Evolutionary conservation across 2,329 filamentous ascomycete genomes (phyloP).

Genomic region (Thelonectria olida): DNA sequence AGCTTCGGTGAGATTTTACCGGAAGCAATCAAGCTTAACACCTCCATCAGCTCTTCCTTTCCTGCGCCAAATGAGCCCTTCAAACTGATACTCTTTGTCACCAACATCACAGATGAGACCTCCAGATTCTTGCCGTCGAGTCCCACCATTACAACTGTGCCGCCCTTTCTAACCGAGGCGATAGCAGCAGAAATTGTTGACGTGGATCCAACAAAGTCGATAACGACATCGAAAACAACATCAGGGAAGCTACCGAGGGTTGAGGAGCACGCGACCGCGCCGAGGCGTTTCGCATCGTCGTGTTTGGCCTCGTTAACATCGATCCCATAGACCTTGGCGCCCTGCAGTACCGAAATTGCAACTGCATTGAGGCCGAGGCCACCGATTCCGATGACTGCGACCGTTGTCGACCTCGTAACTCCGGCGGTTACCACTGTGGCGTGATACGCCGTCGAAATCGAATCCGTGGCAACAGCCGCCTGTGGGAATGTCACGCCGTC

Average conservation of each 20-base stretch:
- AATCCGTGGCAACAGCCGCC: conserved; percentile 23
- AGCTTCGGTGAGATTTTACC: conserved; percentile 13
- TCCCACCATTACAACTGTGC: conserved; percentile 17
- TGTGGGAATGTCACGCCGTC: conserved; percentile 15
- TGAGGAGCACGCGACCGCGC: conserved; percentile 4
- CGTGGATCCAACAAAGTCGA: conserved; percentile 10
- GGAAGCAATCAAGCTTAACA: conserved; percentile 11
- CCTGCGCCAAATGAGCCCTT: conserved; percentile 16
- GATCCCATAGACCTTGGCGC: conserved; percentile 22
- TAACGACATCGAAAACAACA: conserved; percentile 1
- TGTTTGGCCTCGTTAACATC: conserved; percentile 20
- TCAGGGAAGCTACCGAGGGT: not conserved
- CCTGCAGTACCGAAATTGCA: conserved; percentile 9
- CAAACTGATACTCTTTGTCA: conserved; percentile 16
- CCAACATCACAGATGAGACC: conserved; percentile 6
- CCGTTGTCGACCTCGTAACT: conserved; percentile 3
- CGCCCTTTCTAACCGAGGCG: not conserved
- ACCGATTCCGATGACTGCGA: conserved; percentile 15
- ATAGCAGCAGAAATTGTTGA: not conserved
- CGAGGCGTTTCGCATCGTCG: conserved; percentile 6
- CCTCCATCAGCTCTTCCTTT: conserved; percentile 15
- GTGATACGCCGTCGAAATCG: conserved; percentile 21
- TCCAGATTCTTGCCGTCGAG: conserved; percentile 1
- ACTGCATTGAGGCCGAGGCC: conserved; percentile 23
- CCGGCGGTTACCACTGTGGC: conserved; percentile 11